Conservation (phyloP, 2,329 filamentous ascomycete genomes). For the Verticillium dahliae region DNA sequence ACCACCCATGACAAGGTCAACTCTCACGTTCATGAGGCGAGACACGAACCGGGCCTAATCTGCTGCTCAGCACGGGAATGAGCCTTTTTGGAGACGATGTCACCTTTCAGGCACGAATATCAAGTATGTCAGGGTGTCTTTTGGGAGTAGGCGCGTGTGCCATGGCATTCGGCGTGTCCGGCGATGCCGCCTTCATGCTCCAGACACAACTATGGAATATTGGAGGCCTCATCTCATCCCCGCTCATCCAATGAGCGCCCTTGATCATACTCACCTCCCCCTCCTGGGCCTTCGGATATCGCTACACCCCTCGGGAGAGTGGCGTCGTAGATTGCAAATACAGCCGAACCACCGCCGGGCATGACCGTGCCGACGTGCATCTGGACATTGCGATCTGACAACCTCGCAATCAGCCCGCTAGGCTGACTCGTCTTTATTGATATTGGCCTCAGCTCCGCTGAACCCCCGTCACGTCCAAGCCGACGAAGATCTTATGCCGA, state of each 20-base stretch:
- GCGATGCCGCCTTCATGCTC: neutral
- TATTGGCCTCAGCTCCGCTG: neutral
- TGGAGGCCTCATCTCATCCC: neutral
- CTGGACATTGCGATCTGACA: neutral
- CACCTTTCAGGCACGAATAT: too few species aligned
- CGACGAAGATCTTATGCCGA: neutral
- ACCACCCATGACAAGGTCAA: too few species aligned
- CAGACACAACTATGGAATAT: neutral
- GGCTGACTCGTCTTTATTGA: neutral
- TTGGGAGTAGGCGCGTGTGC: too few species aligned
- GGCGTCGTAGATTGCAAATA: neutral
- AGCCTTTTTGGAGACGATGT: too few species aligned
- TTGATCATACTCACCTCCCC: neutral
- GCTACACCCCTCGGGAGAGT: neutral
- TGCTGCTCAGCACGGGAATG: too few species aligned
- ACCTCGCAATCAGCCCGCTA: neutral
- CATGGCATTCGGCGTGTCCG: too few species aligned
- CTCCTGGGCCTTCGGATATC: neutral
- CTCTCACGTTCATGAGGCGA: too few species aligned
- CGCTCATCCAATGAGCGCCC: neutral
- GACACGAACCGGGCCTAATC: too few species aligned
- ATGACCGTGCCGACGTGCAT: neutral
- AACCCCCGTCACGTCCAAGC: neutral
- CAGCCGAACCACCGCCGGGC: neutral
- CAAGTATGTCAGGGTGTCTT: too few species aligned